Evolutionary conservation across 1,284 basidiomycete genomes (phyloP), one percentile per base, ranked within the genome.

Genomic region (Ceratobasidium sp.): DNA sequence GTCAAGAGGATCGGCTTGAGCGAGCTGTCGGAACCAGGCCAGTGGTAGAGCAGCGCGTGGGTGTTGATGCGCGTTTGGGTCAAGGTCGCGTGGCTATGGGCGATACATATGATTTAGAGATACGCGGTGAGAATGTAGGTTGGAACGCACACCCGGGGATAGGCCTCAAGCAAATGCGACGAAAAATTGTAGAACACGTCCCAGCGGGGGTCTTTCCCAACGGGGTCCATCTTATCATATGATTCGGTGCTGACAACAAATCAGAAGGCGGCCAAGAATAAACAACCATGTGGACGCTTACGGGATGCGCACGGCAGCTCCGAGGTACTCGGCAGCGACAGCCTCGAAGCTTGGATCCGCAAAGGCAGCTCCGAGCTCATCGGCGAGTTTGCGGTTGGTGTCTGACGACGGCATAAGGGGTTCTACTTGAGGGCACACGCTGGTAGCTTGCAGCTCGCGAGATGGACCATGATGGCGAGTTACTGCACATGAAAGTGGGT

Each of bases 1-100:
- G 84, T 84, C 14, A 85, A 79, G 22, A 84, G 76, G 64, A 86
- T 79, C 0, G 84, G 84, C 76, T 84, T 81, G 14, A 83, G 76
- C 1, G 48, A 46, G 9, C 76, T 56, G 64, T 83, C 79, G 16
- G 75, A 78, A 1, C 84, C 85, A 75, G 82, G 69, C 84, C 84
- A 86, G 0, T 84, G 84, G 76, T 83, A 83, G 8, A 85, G 77
- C 31, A 84, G 80, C 0, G 78, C 84, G 59, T 83, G 82, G 34
- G 79, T 81, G 75, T 84, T 84, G 65, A 85, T 79, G 29, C 77
- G 79, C 58, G 84, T 83, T 74, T 84, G n/a, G n/a, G n/a, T n/a
- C 34, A 85, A 77, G 1, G 74, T 77, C 0, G 76, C 72, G 54
- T 79, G 77, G 54, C 81, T 84, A 43, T 6, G 31, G 71, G n/a